Percentiles rank a stretch among this genome's conserved stretches.
Conservation (phyloP, 352 stramenopile genomes). For the Globisporangium heterothallicum region DNA sequence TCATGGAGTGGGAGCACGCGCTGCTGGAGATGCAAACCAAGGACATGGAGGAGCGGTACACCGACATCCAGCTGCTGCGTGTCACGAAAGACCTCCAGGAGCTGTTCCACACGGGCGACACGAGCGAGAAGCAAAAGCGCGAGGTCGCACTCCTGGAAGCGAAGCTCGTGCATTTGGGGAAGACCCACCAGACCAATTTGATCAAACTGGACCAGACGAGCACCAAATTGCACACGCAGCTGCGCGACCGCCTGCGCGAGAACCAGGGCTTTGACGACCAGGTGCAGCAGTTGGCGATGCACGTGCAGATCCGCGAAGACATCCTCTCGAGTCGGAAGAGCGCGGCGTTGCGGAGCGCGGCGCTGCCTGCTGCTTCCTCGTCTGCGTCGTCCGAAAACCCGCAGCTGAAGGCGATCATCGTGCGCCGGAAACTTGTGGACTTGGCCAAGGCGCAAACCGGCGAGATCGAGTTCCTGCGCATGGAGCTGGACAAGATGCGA, state of each 20-base stretch:
- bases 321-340: slow-evolving; percentile 76
- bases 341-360: slow-evolving; percentile 28
- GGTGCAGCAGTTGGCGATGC: slow-evolving; percentile 64
- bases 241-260: slow-evolving; percentile 66
- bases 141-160: slow-evolving; percentile 64
- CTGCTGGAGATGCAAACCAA: slow-evolving; percentile 73
- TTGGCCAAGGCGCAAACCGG: slow-evolving; percentile 86
- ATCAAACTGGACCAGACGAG: slow-evolving; percentile 56
- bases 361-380: neutral
- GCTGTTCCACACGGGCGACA: slow-evolving; percentile 83
- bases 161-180: slow-evolving; percentile 60
- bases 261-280: slow-evolving; percentile 80
- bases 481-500: slow-evolving; percentile 89
- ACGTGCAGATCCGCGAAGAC: slow-evolving; percentile 86
- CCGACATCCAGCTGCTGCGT: slow-evolving; percentile 89
- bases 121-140: slow-evolving; percentile 71
- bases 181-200: slow-evolving; percentile 55
- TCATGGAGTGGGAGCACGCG: slow-evolving; percentile 91
- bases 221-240: slow-evolving; percentile 47
- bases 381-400: slow-evolving; percentile 16
- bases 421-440: slow-evolving; percentile 87
- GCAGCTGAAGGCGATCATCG: slow-evolving; percentile 84
- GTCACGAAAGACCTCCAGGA: slow-evolving; percentile 92
- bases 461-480: slow-evolving; percentile 86
- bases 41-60: slow-evolving; percentile 91